Conservation (phyloP, 306 rosid species). For the Ammopiptanthus mongolicus region DNA sequence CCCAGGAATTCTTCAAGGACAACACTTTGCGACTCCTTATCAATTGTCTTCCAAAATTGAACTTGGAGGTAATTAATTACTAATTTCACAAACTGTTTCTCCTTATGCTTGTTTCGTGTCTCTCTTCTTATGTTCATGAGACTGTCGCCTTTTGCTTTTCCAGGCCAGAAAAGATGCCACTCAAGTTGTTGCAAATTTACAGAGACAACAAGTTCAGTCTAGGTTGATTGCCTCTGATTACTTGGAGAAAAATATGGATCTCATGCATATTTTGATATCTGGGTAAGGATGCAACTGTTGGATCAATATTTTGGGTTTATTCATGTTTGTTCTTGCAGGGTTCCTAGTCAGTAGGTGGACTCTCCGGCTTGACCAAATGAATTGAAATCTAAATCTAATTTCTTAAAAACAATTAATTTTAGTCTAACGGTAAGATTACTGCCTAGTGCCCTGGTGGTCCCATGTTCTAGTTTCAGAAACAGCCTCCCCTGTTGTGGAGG, state of each 20-base stretch:
- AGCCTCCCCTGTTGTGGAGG: not conserved
- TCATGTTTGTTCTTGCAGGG: not conserved
- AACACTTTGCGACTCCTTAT: conserved; percentile 67
- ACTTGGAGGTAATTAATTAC: conserved; percentile 61
- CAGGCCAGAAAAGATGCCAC: conserved; percentile 94
- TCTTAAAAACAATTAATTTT: not conserved
- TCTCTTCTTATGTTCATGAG: not conserved
- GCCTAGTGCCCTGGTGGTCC: not conserved
- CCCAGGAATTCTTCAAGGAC: conserved; percentile 76
- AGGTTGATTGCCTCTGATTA: conserved; percentile 84
- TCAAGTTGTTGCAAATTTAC: conserved; percentile 91
- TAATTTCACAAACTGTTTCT: not conserved
- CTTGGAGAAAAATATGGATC: conserved; percentile 73
- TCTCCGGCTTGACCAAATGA: not conserved
- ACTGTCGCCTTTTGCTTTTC: conserved; percentile 27
- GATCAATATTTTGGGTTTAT: not conserved
- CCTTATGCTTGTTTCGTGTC: not conserved
- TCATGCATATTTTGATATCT: conserved; percentile 63
- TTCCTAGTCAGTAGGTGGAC: not conserved
- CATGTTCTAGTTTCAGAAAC: not conserved
- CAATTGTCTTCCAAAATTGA: conserved; percentile 64
- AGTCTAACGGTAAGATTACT: not conserved
- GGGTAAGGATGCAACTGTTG: conserved; percentile 45
- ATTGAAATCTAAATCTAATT: not conserved
- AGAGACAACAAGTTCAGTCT: conserved; percentile 84